Evolutionary conservation across 73 alveolate species (phyloP).

Genomic region (Tetrahymena elliotti): DNA sequence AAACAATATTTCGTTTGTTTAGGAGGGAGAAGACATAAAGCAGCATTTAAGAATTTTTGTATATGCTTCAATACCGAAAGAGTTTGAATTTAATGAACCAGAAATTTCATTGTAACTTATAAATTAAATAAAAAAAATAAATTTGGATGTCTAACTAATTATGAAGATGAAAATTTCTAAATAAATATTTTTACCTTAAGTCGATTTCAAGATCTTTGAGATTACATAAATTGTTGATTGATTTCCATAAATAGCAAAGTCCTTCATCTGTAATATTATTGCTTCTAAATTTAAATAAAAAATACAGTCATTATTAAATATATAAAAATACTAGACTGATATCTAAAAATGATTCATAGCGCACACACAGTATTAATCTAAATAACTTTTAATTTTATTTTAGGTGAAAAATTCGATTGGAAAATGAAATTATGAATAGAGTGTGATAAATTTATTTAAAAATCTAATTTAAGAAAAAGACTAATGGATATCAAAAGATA

Average conservation of each 20-base stretch:
- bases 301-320: neutral
- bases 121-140: too few relatives aligned
- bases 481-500: neutral
- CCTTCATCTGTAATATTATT: neutral
- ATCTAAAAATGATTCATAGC: neutral
- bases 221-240: neutral
- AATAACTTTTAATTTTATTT: too few relatives aligned
- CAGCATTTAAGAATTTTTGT: neutral
- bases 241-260: neutral
- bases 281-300: neutral
- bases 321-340: neutral
- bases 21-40: neutral
- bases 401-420: too few relatives aligned
- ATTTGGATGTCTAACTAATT: neutral
- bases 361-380: too few relatives aligned
- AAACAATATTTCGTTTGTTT: neutral
- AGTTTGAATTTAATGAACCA: neutral
- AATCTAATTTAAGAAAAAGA: too few relatives aligned
- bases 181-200: neutral
- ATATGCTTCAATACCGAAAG: neutral
- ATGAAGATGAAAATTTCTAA: neutral
- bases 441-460: too few relatives aligned
- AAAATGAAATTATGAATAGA: too few relatives aligned
- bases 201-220: neutral
- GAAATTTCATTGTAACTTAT: neutral